Percentiles rank a stretch among this genome's conserved stretches.
Evolutionary conservation across 139 green algal species (phyloP).

Genomic region (Chlorella sorokiniana): DNA sequence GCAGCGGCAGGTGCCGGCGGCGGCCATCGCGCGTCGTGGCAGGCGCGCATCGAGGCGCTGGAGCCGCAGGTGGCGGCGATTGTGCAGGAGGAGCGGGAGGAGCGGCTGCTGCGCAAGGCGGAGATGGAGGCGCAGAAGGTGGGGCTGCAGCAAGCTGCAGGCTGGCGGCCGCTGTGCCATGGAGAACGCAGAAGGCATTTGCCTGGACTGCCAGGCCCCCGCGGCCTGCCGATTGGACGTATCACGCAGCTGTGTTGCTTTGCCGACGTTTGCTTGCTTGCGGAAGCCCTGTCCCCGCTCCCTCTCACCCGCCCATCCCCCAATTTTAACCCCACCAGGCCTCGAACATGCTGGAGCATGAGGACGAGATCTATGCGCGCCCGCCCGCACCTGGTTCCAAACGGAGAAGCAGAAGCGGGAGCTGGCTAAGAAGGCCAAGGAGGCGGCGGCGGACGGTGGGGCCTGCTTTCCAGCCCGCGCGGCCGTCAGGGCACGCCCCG

Average conservation of each 20-base stretch:
- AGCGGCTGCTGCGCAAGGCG: conserved; percentile 78
- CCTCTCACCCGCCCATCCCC: not conserved
- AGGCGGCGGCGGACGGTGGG: conserved; percentile 25
- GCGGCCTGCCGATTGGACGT: no score
- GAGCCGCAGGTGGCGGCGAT: conserved; percentile 47
- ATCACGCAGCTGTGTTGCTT: not conserved
- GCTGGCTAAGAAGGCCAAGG: conserved; percentile 44
- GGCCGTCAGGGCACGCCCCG: not conserved
- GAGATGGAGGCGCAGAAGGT: conserved; percentile 95
- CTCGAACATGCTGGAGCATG: conserved; percentile 92
- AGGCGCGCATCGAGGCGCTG: conserved; percentile 66
- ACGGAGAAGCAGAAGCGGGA: conserved; percentile 72
- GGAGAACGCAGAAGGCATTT: not conserved
- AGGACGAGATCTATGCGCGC: conserved; percentile 88
- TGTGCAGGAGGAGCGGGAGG: conserved; percentile 69
- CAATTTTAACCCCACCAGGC: conserved; percentile 41
- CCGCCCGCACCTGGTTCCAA: conserved; percentile 94
- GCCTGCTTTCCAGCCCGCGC: conserved; percentile 3
- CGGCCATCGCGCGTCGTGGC: conserved; percentile 66
- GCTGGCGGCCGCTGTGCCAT: not conserved
- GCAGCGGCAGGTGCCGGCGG: conserved; percentile 68
- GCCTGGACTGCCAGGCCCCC: no score
- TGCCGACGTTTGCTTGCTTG: not conserved
- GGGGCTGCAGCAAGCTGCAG: not conserved
- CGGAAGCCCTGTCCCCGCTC: not conserved